Evolutionary conservation across 192 early-diverging fungal genomes (phyloP), one percentile per base, ranked within the genome.

Genomic region (Rhizophagus clarus): DNA sequence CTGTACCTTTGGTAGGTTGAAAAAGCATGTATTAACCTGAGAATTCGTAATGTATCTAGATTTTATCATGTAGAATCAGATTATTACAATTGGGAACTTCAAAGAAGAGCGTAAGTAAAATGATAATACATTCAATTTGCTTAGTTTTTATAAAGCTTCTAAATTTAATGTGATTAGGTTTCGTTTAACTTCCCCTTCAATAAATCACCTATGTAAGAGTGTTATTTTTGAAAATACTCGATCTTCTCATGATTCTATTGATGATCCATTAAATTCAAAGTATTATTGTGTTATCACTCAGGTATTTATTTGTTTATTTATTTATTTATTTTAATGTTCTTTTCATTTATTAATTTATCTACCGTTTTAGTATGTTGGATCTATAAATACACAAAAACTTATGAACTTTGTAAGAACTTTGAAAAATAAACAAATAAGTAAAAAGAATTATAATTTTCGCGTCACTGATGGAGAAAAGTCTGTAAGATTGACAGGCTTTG

Each of bases 171-270:
- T 20, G 14, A 61, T 40, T 70, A 88, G 88, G 34, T 84, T 89
- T 24, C 83, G 89, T 37, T 82, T 95, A 73, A 49, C 67, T 1
- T 94, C 92, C 7, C 96, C 96, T 6, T 92, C 92, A 14, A 84
- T 87, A 8, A 87, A 85, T 31, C 96, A 98, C 71, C 86, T 98
- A 64, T 98, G 97, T 88, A 98, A 98, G 80, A 91, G 92, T 6
- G 85, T 98, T 0, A 84, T 97, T 9, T 88, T 98, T 74, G 95
- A 97, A 82, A 98, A 98, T 87, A 98, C 95, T 32, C 89, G 92
- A 12, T 94, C 84, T 76, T 83, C 85, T 1, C 88, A 91, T 77
- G 85, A 85, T 77, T 80, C 79, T 10, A 87, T 81, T 64, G 79
- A 84, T 42, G 87, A 90, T 82, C 87, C 83, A 7, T 42, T 75